A percentile compares a stretch with the other conserved stretches of the same genome.
These are phyloP conservation scores for Verticillium isaacii DNA, from an alignment of 2,329 filamentous ascomycete species.

Conservation along the genomic window DNA sequence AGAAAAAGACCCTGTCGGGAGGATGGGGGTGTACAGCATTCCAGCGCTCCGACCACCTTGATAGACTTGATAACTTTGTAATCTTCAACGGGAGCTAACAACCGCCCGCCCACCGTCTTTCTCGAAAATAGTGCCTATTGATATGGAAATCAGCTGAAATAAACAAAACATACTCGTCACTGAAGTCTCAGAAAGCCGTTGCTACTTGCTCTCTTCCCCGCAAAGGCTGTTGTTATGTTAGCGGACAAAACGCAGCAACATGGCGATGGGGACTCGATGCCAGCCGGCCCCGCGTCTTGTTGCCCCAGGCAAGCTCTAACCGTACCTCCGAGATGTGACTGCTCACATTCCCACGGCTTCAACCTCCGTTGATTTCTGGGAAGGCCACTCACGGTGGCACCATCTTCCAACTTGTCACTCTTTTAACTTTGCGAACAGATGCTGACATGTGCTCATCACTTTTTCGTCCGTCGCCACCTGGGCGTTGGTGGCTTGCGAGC, in stretches of 20 bases:
- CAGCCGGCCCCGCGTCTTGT: neutral
- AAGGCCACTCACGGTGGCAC: neutral
- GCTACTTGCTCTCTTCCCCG: no score
- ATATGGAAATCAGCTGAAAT: neutral
- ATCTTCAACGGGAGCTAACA: neutral
- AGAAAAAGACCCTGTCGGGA: neutral
- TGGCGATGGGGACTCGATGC: neutral
- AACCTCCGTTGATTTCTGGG: slow-evolving; percentile 4
- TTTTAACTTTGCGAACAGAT: neutral
- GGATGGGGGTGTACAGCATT: neutral
- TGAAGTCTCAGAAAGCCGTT: no score
- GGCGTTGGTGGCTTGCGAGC: neutral
- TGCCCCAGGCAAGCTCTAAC: neutral
- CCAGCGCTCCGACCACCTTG: neutral
- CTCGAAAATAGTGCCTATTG: slow-evolving; percentile 2
- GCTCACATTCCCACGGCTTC: slow-evolving; percentile 8
- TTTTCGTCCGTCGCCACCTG: neutral
- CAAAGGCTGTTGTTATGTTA: no score
- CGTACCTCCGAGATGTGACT: slow-evolving; percentile 7
- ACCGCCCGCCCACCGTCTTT: neutral
- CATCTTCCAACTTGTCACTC: neutral
- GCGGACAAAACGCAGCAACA: neutral
- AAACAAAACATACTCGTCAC: no score
- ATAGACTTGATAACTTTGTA: neutral
- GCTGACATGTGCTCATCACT: slow-evolving; percentile 7